Evolutionary conservation across 306 rosid species (phyloP), one percentile per base, ranked within the genome.

Genomic region (Malus sieversii): DNA sequence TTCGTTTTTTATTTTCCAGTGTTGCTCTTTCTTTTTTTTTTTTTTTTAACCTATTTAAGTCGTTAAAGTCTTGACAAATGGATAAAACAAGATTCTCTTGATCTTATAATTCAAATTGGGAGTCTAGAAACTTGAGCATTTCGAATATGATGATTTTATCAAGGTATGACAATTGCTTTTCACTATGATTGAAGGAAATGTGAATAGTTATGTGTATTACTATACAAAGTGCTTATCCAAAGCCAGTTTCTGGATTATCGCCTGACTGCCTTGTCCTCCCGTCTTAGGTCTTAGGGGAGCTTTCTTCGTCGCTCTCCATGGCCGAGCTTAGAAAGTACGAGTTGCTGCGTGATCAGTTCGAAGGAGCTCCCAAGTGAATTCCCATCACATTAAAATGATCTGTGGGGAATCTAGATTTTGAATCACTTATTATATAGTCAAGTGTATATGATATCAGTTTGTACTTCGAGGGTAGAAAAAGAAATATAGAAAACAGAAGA

Each of bases 261-360:
- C 46, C 55, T 72, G 76, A 81, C 64, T 61, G 75, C 35, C 48
- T 73, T 84, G 57, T 79, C 61, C 74, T 66, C 40, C 68, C 68
- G 68, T 61, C 60, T 84, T 87, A 92, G 97, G 97, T 90, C 77
- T 84, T 92, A 19, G 83, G 65, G 57, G 96, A 92, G 72, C 83
- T 92, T 19, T 74, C 91, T 23, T 96, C 97, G 57, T 95, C 97
- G 13, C 90, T 92, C 45, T 92, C 98, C 27, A 77, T 77, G 82
- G 80, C 90, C 3, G 96, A 95, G 83, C 27, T 95, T 44, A 85
- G 86, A 85, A 95, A 90, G 80, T 90, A 92, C 14, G 97, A 95
- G 84, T 72, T 71, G 75, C 91, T 92, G 70, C 85, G 98, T 68
- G 93, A 90, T 82, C 98, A 90, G 80, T 92, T 94, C 80, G 95